phyloP scores from a whole-genome alignment of 2,329 filamentous ascomycete genomes.

The Diplodia intermedia region DNA sequence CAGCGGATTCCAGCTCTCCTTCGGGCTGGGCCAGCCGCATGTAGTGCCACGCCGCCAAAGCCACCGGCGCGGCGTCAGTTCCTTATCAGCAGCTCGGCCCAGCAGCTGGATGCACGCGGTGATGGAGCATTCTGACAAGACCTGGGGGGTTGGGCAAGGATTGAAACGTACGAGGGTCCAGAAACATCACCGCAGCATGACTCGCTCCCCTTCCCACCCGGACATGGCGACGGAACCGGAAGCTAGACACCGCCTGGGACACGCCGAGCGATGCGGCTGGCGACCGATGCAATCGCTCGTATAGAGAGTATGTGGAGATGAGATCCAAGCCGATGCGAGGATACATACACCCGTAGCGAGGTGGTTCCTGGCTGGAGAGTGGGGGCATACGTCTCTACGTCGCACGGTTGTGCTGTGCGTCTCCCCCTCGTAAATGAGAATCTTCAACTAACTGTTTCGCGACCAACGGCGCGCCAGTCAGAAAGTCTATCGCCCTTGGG shows the following conservation, averaged over 20 bases:
- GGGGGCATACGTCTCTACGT: not conserved
- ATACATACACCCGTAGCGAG: not conserved
- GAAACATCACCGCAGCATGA: constrained; percentile 24
- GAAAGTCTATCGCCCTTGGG: not conserved
- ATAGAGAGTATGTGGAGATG: not conserved
- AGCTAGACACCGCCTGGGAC: not conserved
- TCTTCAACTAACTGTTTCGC: not conserved
- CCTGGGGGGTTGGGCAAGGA: constrained; percentile 8
- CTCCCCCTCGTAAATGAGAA: not conserved
- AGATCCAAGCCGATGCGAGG: not conserved
- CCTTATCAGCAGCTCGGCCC: constrained; percentile 11
- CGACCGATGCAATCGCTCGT: not conserved
- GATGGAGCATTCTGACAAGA: not conserved
- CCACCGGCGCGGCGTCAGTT: not conserved
- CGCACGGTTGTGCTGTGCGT: not conserved
- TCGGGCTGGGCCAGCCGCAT: constrained; percentile 2
- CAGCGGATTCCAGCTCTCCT: too few species aligned
- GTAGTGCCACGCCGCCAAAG: constrained; percentile 13
- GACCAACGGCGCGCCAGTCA: not conserved
- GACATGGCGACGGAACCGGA: constrained; percentile 16
- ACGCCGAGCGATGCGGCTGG: not conserved
- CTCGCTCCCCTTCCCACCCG: constrained; percentile 16
- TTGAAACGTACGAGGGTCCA: constrained; percentile 22
- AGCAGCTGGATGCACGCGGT: not conserved
- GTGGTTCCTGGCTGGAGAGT: not conserved